Evolutionary conservation across 345 rosid genomes (phyloP).

Genomic region (Lenwebbia sp.): DNA sequence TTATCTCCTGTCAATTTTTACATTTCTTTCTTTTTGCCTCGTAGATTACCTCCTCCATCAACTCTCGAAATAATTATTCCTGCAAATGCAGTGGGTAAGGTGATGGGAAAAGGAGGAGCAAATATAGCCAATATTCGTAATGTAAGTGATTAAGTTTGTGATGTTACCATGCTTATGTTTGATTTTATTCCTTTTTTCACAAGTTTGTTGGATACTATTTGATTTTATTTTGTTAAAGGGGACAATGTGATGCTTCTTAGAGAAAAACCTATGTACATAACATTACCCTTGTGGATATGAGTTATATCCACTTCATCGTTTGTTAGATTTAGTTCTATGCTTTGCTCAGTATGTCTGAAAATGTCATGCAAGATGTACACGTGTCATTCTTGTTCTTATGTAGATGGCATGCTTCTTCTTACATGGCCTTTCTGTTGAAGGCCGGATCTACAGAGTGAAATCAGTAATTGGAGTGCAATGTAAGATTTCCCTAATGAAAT

Average conservation of each 20-base stretch:
- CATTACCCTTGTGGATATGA: neutral
- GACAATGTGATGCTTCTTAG: neutral
- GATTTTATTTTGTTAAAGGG: neutral
- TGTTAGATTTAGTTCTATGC: neutral
- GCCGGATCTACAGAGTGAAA: neutral
- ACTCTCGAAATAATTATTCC: constrained; percentile 75
- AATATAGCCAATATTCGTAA: constrained; percentile 80
- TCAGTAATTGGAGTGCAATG: neutral
- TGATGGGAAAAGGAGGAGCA: constrained; percentile 86
- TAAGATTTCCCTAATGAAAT: neutral
- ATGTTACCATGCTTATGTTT: neutral
- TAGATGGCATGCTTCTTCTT: neutral
- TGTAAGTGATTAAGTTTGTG: constrained; percentile 27
- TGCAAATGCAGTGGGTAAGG: constrained; percentile 79
- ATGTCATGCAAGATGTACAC: neutral
- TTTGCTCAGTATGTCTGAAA: neutral
- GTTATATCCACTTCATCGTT: neutral
- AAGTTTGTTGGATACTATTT: neutral
- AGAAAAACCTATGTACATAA: neutral
- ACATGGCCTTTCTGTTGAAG: neutral
- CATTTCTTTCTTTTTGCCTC: neutral
- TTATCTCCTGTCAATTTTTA: neutral
- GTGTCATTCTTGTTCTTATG: neutral
- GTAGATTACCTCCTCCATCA: constrained; percentile 51
- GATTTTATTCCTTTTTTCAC: neutral